These are phyloP conservation scores for Paramecium bursaria DNA, from an alignment of 73 alveolate species.

Conservation along the genomic window DNA sequence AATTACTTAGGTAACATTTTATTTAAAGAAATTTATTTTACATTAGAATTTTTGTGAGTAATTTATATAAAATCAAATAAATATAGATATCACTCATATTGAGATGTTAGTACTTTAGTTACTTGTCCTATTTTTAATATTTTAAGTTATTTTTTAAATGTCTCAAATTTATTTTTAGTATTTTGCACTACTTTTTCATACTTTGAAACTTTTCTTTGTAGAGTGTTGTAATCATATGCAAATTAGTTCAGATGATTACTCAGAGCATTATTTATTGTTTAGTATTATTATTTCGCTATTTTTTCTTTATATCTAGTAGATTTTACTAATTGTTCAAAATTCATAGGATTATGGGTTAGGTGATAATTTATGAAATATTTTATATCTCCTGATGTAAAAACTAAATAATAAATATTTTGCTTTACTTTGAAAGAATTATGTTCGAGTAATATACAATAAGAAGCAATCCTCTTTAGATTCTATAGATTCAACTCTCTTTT, in stretches of 20 bases:
- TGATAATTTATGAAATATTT: conserved; percentile 34
- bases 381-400: conserved; percentile 9
- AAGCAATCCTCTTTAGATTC: conserved; percentile 45
- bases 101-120: conserved; percentile 29
- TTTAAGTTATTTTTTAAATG: conserved; percentile 22
- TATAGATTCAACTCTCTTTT: conserved; percentile 30
- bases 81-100: conserved; percentile 54
- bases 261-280: conserved; percentile 20
- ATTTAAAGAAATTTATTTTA: too few relatives aligned
- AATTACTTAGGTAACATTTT: conserved; percentile 40
- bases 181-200: conserved; percentile 7
- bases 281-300: neutral
- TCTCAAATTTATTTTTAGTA: neutral
- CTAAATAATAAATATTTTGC: neutral
- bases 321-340: conserved; percentile 40
- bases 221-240: conserved; percentile 41
- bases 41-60: too few relatives aligned
- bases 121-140: conserved; percentile 1
- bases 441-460: conserved; percentile 13
- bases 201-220: conserved; percentile 8
- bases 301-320: conserved; percentile 39
- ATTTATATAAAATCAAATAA: too few relatives aligned
- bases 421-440: conserved; percentile 47
- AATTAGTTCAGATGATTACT: conserved; percentile 18
- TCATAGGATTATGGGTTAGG: conserved; percentile 13